Conservation (phyloP, 345 rosid genomes). For the Cardiospermum halicacabum region DNA sequence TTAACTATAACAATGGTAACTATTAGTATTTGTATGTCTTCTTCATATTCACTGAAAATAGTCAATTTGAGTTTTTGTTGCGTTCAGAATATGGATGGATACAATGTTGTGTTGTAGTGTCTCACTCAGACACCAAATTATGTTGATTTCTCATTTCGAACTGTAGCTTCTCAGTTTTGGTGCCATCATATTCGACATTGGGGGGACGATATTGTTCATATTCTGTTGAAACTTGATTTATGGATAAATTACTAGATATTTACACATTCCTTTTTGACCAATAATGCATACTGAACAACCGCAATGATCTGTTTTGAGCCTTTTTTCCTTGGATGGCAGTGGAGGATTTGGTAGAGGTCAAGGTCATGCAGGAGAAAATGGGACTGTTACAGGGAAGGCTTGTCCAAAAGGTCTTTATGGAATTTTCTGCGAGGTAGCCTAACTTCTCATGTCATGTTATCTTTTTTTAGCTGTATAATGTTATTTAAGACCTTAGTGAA, state of each 20-base stretch:
- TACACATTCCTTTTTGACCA: slow-evolving; percentile 1
- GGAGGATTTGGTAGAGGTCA: slow-evolving; percentile 71
- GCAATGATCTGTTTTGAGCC: slow-evolving; percentile 14
- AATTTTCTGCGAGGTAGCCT: slow-evolving; percentile 69
- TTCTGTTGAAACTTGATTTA: no score
- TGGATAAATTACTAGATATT: no score
- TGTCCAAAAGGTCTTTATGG: slow-evolving; percentile 92
- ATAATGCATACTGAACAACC: not conserved
- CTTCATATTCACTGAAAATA: no score
- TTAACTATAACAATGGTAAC: no score
- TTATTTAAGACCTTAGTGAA: no score
- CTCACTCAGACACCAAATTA: not conserved
- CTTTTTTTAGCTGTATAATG: no score
- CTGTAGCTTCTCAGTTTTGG: slow-evolving; percentile 2
- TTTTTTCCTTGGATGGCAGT: slow-evolving; percentile 31
- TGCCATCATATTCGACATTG: not conserved
- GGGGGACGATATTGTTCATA: not conserved
- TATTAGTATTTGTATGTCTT: no score
- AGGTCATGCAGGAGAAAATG: slow-evolving; percentile 64
- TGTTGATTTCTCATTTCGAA: slow-evolving; percentile 1
- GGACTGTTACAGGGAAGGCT: slow-evolving; percentile 80
- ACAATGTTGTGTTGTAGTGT: not conserved
- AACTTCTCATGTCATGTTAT: not conserved
- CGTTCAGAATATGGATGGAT: not conserved
- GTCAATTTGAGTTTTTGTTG: no score